phyloP scores from a whole-genome alignment of 2,329 filamentous ascomycete species.

The Verticillium alfalfae region DNA sequence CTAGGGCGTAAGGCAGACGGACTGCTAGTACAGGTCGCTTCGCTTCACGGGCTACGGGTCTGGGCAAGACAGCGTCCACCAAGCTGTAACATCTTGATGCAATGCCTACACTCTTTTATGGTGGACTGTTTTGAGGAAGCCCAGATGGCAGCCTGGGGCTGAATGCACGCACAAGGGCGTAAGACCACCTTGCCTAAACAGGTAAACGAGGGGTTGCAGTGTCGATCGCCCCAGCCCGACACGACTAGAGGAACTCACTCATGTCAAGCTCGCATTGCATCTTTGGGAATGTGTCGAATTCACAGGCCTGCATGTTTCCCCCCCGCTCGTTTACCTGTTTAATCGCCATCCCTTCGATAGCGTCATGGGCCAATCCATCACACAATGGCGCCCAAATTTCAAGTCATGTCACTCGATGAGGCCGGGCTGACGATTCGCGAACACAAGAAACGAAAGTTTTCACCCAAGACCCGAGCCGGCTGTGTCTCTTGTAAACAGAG shows the following conservation, averaged over 20 bases:
- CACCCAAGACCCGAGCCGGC: slow-evolving; percentile 11
- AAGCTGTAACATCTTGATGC: background rate
- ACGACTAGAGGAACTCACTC: background rate
- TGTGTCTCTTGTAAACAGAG: slow-evolving; percentile 5
- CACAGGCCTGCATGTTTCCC: too few relatives aligned
- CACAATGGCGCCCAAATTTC: slow-evolving; percentile 6
- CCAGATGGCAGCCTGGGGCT: background rate
- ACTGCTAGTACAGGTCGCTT: background rate
- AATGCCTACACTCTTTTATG: background rate
- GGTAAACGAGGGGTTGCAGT: background rate
- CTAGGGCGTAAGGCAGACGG: background rate
- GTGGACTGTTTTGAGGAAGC: background rate
- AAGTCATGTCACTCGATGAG: slow-evolving; percentile 5
- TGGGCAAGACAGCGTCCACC: background rate
- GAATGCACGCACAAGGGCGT: background rate
- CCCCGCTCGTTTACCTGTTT: background rate
- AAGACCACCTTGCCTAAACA: background rate
- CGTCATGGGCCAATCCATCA: background rate
- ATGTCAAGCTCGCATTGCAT: too few relatives aligned
- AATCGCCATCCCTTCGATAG: too few relatives aligned
- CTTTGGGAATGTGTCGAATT: too few relatives aligned
- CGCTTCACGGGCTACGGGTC: background rate
- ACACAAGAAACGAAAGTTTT: slow-evolving; percentile 13
- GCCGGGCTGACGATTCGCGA: slow-evolving; percentile 4
- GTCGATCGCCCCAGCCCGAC: background rate